Evolutionary conservation across 352 stramenopile species (phyloP), one percentile per base, ranked within the genome.

Genomic region (Phytopythium boreale): DNA sequence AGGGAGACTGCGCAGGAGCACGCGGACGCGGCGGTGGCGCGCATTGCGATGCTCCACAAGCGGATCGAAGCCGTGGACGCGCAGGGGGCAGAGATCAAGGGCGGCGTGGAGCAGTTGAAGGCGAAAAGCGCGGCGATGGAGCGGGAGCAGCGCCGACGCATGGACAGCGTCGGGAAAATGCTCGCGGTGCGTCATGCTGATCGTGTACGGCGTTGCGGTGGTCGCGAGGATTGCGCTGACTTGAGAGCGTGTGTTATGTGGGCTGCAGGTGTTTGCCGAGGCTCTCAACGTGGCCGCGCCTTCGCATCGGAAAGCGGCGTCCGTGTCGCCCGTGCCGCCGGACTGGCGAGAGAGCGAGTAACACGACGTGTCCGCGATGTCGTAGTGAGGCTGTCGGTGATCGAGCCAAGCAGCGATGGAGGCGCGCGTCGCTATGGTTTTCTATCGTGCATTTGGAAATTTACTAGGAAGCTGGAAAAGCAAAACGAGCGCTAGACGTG

Each of bases 121-220:
- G 61, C 68, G 22, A 90, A 86, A 59, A 82, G 67, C 53, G 36
- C 67, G 22, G 62, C 68, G 2, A 75, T 93, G 63, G 84, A 93
- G 67, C 88, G 77, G 46, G 81, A 92, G 51, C 81, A 93, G 58
- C 71, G 80, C 2, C 73, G 76, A 51, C 71, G 85, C 7, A 91
- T 92, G 83, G 83, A 92, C 56, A 91, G 84, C 59, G 79, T 92
- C 57, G 81, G 71, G 63, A 88, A 85, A 24, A 91, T 89, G 78
- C 90, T 92, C 61, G 75, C 79, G 74, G 84, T 90, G 59, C 39
- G 70, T 73, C 0, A 1, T 43, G 29, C 31, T 20, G 17, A 22
- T 37, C 51, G 11, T 34, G 34, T 39, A 39, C 10, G 17, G 29
- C n/a, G 1, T 43, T 20, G 50, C 2, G 15, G 2, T 2, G 29